Evolutionary conservation across 2,329 filamentous ascomycete genomes (phyloP).

Genomic region (Neofusicoccum parvum): DNA sequence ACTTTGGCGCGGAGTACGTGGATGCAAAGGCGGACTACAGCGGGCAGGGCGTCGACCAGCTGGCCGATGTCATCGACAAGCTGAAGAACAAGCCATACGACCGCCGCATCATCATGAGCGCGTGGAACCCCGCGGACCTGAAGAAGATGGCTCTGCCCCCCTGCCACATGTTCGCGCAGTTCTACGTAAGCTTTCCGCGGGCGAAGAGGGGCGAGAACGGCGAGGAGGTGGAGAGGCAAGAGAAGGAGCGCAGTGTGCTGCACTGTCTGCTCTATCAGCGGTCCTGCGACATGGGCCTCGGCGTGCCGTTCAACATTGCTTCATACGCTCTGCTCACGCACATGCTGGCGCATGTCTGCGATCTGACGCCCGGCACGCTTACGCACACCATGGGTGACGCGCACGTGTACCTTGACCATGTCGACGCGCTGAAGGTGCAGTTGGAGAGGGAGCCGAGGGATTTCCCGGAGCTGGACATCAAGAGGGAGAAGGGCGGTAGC

Average conservation of each 20-base stretch:
- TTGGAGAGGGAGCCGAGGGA: conserved; percentile 75
- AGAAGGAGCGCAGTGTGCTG: conserved; percentile 63
- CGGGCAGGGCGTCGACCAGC: conserved; percentile 88
- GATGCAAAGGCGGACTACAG: conserved; percentile 80
- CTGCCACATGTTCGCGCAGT: conserved; percentile 97
- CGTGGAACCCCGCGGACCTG: conserved; percentile 91
- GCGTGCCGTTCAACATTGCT: conserved; percentile 97
- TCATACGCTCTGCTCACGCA: conserved; percentile 91
- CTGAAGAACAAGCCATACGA: conserved; percentile 83
- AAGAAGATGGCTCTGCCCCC: conserved; percentile 88
- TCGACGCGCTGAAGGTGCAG: conserved; percentile 82
- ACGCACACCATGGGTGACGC: conserved; percentile 98
- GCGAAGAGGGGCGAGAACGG: conserved; percentile 30
- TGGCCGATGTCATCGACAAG: conserved; percentile 87
- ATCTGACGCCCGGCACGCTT: conserved; percentile 80
- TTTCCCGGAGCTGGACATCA: conserved; percentile 79
- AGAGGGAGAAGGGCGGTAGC: conserved; percentile 66
- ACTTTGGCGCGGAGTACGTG: conserved; percentile 90
- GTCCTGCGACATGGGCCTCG: conserved; percentile 94
- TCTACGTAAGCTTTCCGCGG: conserved; percentile 78
- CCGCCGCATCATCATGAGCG: conserved; percentile 82
- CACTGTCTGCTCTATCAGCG: conserved; percentile 92
- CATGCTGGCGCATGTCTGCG: conserved; percentile 87
- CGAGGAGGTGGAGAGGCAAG: conserved; percentile 26
- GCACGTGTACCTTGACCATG: conserved; percentile 93